phyloP scores from a whole-genome alignment of 805 yeast species.

The Saturnispora besseyi region DNA sequence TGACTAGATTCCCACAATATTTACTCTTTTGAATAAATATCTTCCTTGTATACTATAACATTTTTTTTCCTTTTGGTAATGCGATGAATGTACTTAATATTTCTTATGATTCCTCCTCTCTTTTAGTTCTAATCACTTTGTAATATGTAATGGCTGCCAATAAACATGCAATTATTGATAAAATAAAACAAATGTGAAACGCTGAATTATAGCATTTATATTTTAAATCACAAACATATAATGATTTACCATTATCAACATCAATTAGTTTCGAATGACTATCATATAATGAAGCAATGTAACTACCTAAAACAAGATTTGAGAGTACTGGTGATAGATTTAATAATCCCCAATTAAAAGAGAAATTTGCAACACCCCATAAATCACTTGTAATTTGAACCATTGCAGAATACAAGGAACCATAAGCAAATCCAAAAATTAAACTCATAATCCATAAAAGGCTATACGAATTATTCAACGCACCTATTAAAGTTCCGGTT shows the following conservation, averaged over 20 bases:
- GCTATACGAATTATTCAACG: constrained; percentile 25
- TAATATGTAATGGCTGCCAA: constrained; percentile 6
- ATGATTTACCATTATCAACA: constrained; percentile 1
- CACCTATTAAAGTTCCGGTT: constrained; percentile 43
- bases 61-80: not conserved
- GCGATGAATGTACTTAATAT: not conserved
- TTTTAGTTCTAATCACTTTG: constrained; percentile 1
- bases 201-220: constrained; percentile 31
- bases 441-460: constrained; percentile 42
- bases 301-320: constrained; percentile 47
- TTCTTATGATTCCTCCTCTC: not conserved
- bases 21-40: not conserved
- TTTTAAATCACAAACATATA: constrained; percentile 21
- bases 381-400: constrained; percentile 71
- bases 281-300: constrained; percentile 61
- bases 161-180: constrained; percentile 4
- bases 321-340: constrained; percentile 59
- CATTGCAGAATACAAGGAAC: constrained; percentile 59
- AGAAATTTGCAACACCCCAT: constrained; percentile 60
- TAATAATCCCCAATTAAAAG: constrained; percentile 67
- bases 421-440: constrained; percentile 64
- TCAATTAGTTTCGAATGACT: constrained; percentile 23
- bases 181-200: constrained; percentile 23
- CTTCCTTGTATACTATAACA: not conserved
- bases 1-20: too few relatives aligned